Conservation (phyloP, 371 early-diverging fungal genomes). For the Vairimorpha necatrix region DNA sequence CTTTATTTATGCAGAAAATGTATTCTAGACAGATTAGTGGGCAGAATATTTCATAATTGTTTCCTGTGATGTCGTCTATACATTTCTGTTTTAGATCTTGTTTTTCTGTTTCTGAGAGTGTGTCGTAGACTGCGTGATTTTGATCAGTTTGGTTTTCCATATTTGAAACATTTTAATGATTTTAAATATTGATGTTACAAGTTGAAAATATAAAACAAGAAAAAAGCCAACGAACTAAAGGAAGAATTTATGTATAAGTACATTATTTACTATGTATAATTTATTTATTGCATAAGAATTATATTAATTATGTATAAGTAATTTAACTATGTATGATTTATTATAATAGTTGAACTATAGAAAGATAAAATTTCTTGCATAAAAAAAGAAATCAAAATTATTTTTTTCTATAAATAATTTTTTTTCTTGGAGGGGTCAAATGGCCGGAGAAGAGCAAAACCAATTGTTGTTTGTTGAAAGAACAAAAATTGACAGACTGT, state of each 20-base stretch:
- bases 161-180: no score
- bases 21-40: neutral
- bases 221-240: no score
- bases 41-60: neutral
- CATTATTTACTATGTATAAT: no score
- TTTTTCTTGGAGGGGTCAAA: constrained; percentile 1
- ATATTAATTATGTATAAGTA: no score
- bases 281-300: no score
- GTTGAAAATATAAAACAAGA: no score
- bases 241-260: no score
- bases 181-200: no score
- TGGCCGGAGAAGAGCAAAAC: constrained; percentile 32
- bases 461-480: constrained; percentile 40
- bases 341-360: no score
- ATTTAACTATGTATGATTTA: no score
- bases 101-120: neutral
- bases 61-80: neutral
- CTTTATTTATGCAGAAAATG: neutral
- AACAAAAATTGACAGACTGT: constrained; percentile 11
- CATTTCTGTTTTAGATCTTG: neutral
- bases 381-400: no score
- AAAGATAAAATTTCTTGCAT: no score
- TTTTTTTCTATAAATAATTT: constrained; percentile 36
- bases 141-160: neutral
- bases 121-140: neutral